Evolutionary conservation across 2,329 filamentous ascomycete genomes (phyloP).

Genomic region (Zymoseptoria brevis): DNA sequence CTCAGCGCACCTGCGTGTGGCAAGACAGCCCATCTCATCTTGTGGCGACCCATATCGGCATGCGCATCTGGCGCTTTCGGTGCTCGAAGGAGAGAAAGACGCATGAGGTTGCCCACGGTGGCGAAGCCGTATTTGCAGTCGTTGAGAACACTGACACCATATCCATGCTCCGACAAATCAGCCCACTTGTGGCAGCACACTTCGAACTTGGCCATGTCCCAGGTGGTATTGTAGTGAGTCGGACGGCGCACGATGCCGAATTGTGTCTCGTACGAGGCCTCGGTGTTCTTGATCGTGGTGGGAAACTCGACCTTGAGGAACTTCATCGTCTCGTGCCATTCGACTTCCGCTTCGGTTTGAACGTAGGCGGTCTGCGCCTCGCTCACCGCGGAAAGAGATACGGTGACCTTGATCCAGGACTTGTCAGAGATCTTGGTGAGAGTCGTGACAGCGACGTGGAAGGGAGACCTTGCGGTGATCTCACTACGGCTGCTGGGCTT

Average conservation of each 20-base stretch:
- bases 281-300: slow-evolving; percentile 80
- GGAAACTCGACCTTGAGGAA: slow-evolving; percentile 99
- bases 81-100: slow-evolving; percentile 73
- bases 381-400: slow-evolving; percentile 65
- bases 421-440: slow-evolving; percentile 80
- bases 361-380: slow-evolving; percentile 58
- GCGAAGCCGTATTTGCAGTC: slow-evolving; percentile 96
- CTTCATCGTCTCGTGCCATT: slow-evolving; percentile 95
- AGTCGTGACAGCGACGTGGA: slow-evolving; percentile 74
- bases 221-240: slow-evolving; percentile 95
- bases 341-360: slow-evolving; percentile 76
- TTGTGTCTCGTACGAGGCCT: slow-evolving; percentile 91
- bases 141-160: slow-evolving; percentile 87
- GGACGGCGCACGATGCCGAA: slow-evolving; percentile 82
- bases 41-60: slow-evolving; percentile 80
- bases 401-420: slow-evolving; percentile 78
- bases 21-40: slow-evolving; percentile 82
- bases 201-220: slow-evolving; percentile 98
- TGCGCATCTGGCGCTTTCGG: slow-evolving; percentile 90
- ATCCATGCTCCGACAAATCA: slow-evolving; percentile 78
- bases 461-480: slow-evolving; percentile 62
- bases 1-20: slow-evolving; percentile 70
- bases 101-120: slow-evolving; percentile 80
- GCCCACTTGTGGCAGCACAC: slow-evolving; percentile 94
- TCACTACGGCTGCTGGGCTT: slow-evolving; percentile 52